Conservation (phyloP, 768 basidiomycete species). For the Lactarius hengduanensis region DNA sequence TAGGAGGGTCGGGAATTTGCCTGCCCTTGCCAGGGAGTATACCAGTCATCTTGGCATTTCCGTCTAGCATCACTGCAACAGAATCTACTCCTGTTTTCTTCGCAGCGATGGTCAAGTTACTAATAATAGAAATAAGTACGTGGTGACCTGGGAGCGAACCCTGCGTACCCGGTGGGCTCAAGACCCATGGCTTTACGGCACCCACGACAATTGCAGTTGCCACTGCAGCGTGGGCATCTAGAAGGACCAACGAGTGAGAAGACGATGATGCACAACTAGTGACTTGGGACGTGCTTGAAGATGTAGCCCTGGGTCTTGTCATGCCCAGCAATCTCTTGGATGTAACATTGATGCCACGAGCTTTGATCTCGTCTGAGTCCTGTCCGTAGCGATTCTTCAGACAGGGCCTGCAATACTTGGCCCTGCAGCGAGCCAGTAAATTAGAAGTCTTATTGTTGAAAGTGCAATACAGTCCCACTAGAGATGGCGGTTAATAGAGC, state of each 20-base stretch:
- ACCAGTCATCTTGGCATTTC: conserved; percentile 36
- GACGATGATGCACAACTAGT: conserved; percentile 10
- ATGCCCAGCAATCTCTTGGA: conserved; percentile 33
- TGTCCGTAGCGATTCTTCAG: conserved; percentile 67
- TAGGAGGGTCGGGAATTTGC: conserved; percentile 26
- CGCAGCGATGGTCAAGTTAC: conserved; percentile 41
- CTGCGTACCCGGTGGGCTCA: conserved; percentile 54
- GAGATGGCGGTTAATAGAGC: conserved; percentile 10
- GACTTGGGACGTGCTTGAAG: conserved; percentile 48
- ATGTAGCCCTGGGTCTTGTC: conserved; percentile 39
- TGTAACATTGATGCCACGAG: conserved; percentile 16
- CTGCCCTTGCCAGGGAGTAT: conserved; percentile 34
- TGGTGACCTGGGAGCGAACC: not conserved
- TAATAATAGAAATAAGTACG: conserved; percentile 26
- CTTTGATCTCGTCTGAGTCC: conserved; percentile 45
- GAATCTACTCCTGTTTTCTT: conserved; percentile 41
- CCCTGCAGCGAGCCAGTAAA: conserved; percentile 47
- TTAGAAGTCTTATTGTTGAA: conserved; percentile 29
- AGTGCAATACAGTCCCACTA: conserved; percentile 44
- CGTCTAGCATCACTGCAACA: conserved; percentile 39
- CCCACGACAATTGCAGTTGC: conserved; percentile 61
- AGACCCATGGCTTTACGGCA: conserved; percentile 67
- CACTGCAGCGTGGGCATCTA: conserved; percentile 70
- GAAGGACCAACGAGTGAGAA: conserved; percentile 19
- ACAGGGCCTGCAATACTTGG: conserved; percentile 63